Percentiles rank a stretch among this genome's conserved stretches.
phyloP scores from a whole-genome alignment of 148 eudicot genomes.

The Dianthus caryophyllus region DNA sequence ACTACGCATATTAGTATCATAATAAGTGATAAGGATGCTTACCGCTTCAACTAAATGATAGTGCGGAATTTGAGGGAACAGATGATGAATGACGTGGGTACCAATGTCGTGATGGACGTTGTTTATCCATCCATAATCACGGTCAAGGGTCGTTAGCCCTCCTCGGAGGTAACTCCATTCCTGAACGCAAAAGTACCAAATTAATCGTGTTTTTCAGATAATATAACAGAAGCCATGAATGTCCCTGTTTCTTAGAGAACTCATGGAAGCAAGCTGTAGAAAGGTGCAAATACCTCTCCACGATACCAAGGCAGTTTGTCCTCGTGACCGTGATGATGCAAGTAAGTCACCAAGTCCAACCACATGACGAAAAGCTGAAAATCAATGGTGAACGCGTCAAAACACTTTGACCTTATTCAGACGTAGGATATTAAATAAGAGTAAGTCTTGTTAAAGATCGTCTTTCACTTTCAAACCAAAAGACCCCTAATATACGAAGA shows the following conservation, averaged over 20 bases:
- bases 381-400: constrained; percentile 1
- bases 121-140: constrained; percentile 75
- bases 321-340: constrained; percentile 83
- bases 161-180: constrained; percentile 87
- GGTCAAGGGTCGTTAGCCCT: constrained; percentile 75
- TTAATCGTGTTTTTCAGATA: constrained; percentile 5
- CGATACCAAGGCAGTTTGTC: constrained; percentile 89
- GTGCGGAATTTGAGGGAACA: constrained; percentile 83
- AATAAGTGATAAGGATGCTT: constrained; percentile 26
- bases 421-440: no score
- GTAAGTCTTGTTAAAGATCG: no score
- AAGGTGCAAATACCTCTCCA: constrained; percentile 53
- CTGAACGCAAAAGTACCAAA: constrained; percentile 21
- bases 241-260: not conserved
- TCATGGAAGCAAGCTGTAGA: not conserved
- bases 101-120: constrained; percentile 84
- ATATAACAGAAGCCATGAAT: not conserved
- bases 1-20: no score
- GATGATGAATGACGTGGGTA: constrained; percentile 75
- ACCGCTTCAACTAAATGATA: constrained; percentile 76
- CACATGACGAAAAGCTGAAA: constrained; percentile 69
- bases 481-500: no score
- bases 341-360: constrained; percentile 79
- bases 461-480: no score
- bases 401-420: no score